These are phyloP conservation scores for Trifolium repens DNA, from an alignment of 306 rosid species.

Conservation along the genomic window DNA sequence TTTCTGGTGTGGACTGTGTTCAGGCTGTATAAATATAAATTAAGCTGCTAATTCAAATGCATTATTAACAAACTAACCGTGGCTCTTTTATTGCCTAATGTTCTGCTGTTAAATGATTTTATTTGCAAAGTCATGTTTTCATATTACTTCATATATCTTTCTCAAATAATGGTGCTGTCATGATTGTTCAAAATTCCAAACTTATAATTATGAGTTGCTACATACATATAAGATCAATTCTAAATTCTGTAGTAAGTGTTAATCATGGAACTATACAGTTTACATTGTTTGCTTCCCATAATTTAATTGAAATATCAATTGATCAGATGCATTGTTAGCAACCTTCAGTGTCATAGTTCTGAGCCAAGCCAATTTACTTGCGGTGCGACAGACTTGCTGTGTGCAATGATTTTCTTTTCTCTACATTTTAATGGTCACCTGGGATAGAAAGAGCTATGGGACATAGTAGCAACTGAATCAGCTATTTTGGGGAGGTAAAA, in stretches of 20 bases:
- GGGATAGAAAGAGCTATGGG: slow-evolving; percentile 74
- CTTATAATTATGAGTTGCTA: slow-evolving; percentile 1
- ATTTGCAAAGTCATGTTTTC: slow-evolving; percentile 23
- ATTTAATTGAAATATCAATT: not conserved
- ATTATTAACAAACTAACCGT: not conserved
- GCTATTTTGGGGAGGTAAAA: slow-evolving; percentile 47
- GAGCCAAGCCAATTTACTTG: slow-evolving; percentile 29
- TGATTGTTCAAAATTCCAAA: slow-evolving; percentile 21
- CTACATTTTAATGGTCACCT: slow-evolving; percentile 54
- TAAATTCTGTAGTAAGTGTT: not conserved
- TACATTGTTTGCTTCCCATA: slow-evolving; percentile 29
- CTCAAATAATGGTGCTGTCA: slow-evolving; percentile 2
- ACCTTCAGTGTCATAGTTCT: slow-evolving; percentile 6
- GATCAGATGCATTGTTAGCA: slow-evolving; percentile 1
- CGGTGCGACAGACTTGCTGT: not conserved
- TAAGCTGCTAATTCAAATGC: slow-evolving; percentile 2
- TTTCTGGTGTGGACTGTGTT: slow-evolving; percentile 16
- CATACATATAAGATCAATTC: slow-evolving; percentile 8
- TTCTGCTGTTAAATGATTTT: slow-evolving; percentile 21
- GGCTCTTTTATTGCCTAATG: not conserved
- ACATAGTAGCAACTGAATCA: slow-evolving; percentile 68
- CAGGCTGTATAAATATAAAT: slow-evolving; percentile 26
- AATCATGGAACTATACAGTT: slow-evolving; percentile 28
- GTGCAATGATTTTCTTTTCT: slow-evolving; percentile 38
- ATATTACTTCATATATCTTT: slow-evolving; percentile 26